Conservation (phyloP, 2,329 filamentous ascomycete genomes). For the Bisporella sp. region DNA sequence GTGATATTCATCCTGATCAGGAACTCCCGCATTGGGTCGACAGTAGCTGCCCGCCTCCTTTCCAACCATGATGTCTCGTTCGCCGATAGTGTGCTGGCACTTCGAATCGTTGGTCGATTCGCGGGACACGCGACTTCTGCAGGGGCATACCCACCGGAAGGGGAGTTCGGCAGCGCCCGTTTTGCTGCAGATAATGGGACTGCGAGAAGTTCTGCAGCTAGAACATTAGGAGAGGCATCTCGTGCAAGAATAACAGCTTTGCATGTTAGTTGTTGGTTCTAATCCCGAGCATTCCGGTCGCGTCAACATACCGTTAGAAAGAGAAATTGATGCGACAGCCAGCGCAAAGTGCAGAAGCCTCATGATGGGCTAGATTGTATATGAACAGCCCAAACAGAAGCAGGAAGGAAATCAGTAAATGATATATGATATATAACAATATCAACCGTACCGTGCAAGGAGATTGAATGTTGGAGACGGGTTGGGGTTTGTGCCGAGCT, state of each 20-base stretch:
- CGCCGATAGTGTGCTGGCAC: constrained; percentile 53
- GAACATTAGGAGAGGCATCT: constrained; percentile 12
- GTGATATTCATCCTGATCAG: constrained; percentile 65
- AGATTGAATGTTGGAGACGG: too few relatives aligned
- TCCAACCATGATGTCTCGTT: constrained; percentile 70
- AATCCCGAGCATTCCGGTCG: too few relatives aligned
- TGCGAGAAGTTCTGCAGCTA: constrained; percentile 15
- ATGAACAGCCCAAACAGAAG: too few relatives aligned
- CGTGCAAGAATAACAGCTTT: constrained; percentile 13
- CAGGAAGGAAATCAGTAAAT: too few relatives aligned
- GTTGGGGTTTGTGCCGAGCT: too few relatives aligned
- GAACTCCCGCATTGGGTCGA: constrained; percentile 68
- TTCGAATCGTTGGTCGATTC: constrained; percentile 61
- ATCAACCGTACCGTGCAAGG: too few relatives aligned
- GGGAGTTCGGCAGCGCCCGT: constrained; percentile 26
- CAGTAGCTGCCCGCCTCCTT: constrained; percentile 63
- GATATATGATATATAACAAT: too few relatives aligned
- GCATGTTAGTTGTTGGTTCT: neutral
- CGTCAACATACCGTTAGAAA: too few relatives aligned
- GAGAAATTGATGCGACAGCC: too few relatives aligned
- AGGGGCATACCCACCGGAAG: constrained; percentile 65
- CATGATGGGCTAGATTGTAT: too few relatives aligned
- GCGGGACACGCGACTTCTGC: constrained; percentile 60
- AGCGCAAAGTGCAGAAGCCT: too few relatives aligned
- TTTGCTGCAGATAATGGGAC: constrained; percentile 13